A percentile compares a stretch with the other conserved stretches of the same genome.
phyloP scores from a whole-genome alignment of 495 filamentous ascomycete species.

The Tuber microsphaerosporum region DNA sequence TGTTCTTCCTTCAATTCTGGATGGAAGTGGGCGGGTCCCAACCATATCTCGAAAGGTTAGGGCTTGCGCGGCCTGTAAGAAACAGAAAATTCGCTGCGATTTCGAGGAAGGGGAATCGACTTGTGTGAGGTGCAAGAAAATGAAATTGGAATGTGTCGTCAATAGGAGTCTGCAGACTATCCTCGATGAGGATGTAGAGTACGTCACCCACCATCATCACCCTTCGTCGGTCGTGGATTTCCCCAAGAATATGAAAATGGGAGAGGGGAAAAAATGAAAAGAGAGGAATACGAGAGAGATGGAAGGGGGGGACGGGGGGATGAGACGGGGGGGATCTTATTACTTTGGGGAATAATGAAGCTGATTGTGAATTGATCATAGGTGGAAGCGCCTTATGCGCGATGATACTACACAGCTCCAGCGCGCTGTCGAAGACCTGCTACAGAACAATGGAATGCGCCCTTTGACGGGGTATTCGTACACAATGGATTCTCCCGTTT shows the following conservation, averaged over 20 bases:
- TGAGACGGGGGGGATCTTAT: not conserved
- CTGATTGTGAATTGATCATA: conserved; percentile 8
- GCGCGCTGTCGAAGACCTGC: conserved; percentile 36
- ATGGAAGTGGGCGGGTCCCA: conserved; percentile 32
- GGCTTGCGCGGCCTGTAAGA: conserved; percentile 43
- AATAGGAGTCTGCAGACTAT: conserved; percentile 44
- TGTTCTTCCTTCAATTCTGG: conserved; percentile 1
- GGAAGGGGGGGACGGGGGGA: not conserved
- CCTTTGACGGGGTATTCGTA: conserved; percentile 28
- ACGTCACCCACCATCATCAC: conserved; percentile 17
- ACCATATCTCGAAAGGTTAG: conserved; percentile 41
- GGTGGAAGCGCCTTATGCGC: conserved; percentile 41
- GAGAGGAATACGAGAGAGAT: not conserved
- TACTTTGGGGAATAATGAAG: conserved; percentile 4
- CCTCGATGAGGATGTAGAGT: conserved; percentile 44
- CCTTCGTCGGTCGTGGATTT: not conserved
- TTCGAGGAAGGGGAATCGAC: conserved; percentile 35
- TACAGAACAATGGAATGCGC: conserved; percentile 32
- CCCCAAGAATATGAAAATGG: not conserved
- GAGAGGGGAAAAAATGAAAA: not conserved
- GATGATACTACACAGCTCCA: conserved; percentile 39
- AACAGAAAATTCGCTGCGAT: conserved; percentile 44
- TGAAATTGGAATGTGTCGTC: conserved; percentile 43
- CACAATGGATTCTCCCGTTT: conserved; percentile 21
- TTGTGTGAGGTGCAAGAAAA: conserved; percentile 42